These are phyloP conservation scores for Tricholoma saponaceum DNA, from an alignment of 768 basidiomycete genomes.

Conservation along the genomic window DNA sequence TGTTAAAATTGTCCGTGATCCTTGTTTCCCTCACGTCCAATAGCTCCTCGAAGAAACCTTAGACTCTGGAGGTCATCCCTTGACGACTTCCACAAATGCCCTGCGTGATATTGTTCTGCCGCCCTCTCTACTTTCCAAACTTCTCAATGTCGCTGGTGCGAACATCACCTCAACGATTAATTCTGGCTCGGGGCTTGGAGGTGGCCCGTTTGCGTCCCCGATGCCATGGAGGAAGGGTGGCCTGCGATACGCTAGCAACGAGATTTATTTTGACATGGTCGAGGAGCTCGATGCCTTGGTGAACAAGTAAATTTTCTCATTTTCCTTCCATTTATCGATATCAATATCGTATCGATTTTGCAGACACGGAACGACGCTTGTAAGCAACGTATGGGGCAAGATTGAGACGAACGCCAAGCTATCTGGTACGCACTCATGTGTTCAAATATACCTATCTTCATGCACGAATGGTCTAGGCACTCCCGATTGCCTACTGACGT, in stretches of 20 bases:
- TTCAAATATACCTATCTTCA: not conserved
- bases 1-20: not conserved
- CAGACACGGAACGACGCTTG: slow-evolving; percentile 67
- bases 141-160: slow-evolving; percentile 50
- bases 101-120: slow-evolving; percentile 92
- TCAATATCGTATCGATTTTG: slow-evolving; percentile 1
- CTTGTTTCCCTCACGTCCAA: slow-evolving; percentile 4
- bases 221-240: slow-evolving; percentile 93
- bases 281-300: slow-evolving; percentile 80
- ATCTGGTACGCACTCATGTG: slow-evolving; percentile 48
- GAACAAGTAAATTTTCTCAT: slow-evolving; percentile 51
- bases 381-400: slow-evolving; percentile 68
- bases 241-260: slow-evolving; percentile 80
- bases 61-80: slow-evolving; percentile 86
- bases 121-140: slow-evolving; percentile 79
- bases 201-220: slow-evolving; percentile 74
- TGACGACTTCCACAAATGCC: slow-evolving; percentile 87
- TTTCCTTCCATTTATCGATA: not conserved
- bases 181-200: slow-evolving; percentile 38
- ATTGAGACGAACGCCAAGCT: slow-evolving; percentile 76
- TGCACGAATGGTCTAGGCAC: slow-evolving; percentile 49
- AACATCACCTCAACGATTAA: slow-evolving; percentile 46
- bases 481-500: slow-evolving; percentile 80
- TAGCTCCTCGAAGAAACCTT: slow-evolving; percentile 95
- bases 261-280: slow-evolving; percentile 88